phyloP scores from a whole-genome alignment of 1,284 basidiomycete species.

The Moniliella sp. region DNA sequence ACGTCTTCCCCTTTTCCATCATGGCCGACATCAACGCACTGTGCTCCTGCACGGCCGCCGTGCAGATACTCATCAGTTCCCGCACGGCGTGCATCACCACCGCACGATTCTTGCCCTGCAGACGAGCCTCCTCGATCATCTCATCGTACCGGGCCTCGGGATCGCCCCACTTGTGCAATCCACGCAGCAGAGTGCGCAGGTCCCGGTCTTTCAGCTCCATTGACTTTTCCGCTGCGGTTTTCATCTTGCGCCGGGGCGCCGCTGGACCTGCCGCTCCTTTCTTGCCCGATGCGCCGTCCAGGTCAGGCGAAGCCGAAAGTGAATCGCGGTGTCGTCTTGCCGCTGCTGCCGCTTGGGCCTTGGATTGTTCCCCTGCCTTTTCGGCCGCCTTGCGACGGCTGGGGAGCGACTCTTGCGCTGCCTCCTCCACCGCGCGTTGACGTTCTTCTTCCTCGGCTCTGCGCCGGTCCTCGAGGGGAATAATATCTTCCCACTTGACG shows the following conservation, averaged over 20 bases:
- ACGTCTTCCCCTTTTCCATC: slow-evolving; percentile 50
- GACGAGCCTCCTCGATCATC: slow-evolving; percentile 77
- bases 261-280: too few species aligned
- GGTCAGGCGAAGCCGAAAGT: slow-evolving; percentile 48
- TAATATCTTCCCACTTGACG: slow-evolving; percentile 87
- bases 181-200: slow-evolving; percentile 78
- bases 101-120: slow-evolving; percentile 76
- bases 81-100: slow-evolving; percentile 78
- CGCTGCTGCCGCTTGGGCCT: too few species aligned
- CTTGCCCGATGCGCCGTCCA: slow-evolving; percentile 37
- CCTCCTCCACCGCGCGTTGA: slow-evolving; percentile 45
- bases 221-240: slow-evolving; percentile 65
- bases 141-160: slow-evolving; percentile 78
- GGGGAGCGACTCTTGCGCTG: slow-evolving; percentile 37
- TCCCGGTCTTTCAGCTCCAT: slow-evolving; percentile 93
- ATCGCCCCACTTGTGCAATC: slow-evolving; percentile 91
- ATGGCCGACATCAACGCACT: slow-evolving; percentile 39
- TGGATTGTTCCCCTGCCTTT: too few species aligned
- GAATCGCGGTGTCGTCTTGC: slow-evolving; percentile 42
- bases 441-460: slow-evolving; percentile 45
- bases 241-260: slow-evolving; percentile 36
- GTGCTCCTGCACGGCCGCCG: slow-evolving; percentile 61
- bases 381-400: slow-evolving; percentile 48
- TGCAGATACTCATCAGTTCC: slow-evolving; percentile 70
- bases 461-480: slow-evolving; percentile 73